A percentile compares a stretch with the other conserved stretches of the same genome.
phyloP scores from a whole-genome alignment of 2,329 filamentous ascomycete species.

The Immersiporthe knoxdaviesiana region DNA sequence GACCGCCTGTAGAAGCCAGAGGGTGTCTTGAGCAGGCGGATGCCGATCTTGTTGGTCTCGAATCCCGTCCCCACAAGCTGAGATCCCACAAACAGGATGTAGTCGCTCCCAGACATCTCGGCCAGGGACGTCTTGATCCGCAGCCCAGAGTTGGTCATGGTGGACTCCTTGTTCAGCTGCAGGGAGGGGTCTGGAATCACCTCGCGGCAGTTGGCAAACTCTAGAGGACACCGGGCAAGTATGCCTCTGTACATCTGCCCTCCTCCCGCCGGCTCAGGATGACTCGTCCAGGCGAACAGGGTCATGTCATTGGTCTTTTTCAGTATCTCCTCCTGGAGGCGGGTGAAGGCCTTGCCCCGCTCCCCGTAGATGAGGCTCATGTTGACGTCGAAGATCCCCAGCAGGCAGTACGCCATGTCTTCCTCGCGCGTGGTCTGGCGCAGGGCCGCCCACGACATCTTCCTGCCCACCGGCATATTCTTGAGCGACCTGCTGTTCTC shows the following conservation, averaged over 20 bases:
- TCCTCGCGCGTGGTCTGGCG: constrained; percentile 32
- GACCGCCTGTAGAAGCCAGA: constrained; percentile 4
- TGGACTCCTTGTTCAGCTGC: constrained; percentile 26
- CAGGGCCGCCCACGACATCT: constrained; percentile 37
- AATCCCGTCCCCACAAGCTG: constrained; percentile 9
- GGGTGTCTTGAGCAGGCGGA: background rate
- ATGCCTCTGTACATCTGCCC: constrained; percentile 27
- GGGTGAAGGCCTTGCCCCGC: constrained; percentile 32
- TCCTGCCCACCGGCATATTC: constrained; percentile 30
- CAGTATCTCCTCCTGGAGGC: constrained; percentile 36
- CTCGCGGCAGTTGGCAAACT: constrained; percentile 24
- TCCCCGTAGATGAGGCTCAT: constrained; percentile 39
- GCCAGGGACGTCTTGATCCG: constrained; percentile 26
- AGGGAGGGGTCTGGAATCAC: constrained; percentile 25
- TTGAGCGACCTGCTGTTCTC: constrained; percentile 24
- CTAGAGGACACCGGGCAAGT: constrained; percentile 26
- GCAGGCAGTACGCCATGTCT: constrained; percentile 33
- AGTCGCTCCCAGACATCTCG: constrained; percentile 21
- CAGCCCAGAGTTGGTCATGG: constrained; percentile 29
- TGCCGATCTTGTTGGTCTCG: constrained; percentile 6
- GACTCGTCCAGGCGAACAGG: constrained; percentile 30
- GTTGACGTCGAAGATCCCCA: constrained; percentile 36
- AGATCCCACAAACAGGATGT: constrained; percentile 18
- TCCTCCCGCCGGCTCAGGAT: background rate
- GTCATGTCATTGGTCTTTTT: constrained; percentile 31